A percentile compares a stretch with the other conserved stretches of the same genome.
These are phyloP conservation scores for Penicillium chermesinum DNA, from an alignment of 495 filamentous ascomycete species.

Conservation along the genomic window DNA sequence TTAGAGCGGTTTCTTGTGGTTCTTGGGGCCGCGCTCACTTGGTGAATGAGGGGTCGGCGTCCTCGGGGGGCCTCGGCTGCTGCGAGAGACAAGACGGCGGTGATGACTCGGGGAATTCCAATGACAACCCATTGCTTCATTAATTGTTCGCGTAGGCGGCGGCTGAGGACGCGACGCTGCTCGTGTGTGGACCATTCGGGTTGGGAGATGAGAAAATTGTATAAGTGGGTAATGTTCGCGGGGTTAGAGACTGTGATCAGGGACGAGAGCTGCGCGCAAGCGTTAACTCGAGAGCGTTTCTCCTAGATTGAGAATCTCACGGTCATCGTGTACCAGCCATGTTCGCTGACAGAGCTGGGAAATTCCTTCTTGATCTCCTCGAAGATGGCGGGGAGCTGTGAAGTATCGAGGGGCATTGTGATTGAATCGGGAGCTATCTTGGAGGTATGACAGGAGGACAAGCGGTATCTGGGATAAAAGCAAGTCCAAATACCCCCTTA, in stretches of 20 bases:
- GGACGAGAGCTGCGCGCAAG: not conserved
- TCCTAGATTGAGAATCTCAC: not conserved
- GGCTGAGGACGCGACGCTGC: not conserved
- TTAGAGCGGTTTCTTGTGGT: not conserved
- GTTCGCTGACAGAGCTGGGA: not conserved
- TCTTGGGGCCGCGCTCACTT: not conserved
- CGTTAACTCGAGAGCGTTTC: too few species aligned
- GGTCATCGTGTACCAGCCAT: slow-evolving; percentile 3
- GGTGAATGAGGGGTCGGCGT: slow-evolving; percentile 2
- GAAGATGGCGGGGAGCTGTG: not conserved
- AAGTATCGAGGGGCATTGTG: not conserved
- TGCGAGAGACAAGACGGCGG: not conserved
- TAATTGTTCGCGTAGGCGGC: slow-evolving; percentile 1
- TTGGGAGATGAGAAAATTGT: slow-evolving; percentile 1
- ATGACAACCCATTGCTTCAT: slow-evolving; percentile 2
- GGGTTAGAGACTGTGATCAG: slow-evolving; percentile 1
- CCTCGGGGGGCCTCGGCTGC: not conserved
- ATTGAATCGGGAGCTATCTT: not conserved
- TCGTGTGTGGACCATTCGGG: slow-evolving; percentile 1
- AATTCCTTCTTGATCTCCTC: slow-evolving; percentile 1
- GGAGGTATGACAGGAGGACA: not conserved
- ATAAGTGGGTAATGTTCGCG: not conserved
- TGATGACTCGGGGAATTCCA: slow-evolving; percentile 1
- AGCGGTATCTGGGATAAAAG: not conserved
- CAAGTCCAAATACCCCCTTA: not conserved